Conservation (phyloP, 2,329 filamentous ascomycete genomes). For the Alternaria sp. region DNA sequence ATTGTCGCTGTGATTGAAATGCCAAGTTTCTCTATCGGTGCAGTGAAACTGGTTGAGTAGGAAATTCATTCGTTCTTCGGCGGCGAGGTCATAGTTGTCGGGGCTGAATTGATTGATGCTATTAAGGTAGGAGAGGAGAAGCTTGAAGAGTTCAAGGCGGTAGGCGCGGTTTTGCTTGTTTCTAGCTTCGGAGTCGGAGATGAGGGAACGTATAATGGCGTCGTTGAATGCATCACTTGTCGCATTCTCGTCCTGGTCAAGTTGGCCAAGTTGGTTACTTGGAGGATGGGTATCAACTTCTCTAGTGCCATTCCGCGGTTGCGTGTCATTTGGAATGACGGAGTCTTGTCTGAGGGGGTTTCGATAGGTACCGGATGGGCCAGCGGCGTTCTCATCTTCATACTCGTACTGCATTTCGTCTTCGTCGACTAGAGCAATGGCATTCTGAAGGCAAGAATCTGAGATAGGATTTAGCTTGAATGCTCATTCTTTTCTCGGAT, state of each 20-base stretch:
- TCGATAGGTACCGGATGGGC: slow-evolving; percentile 24
- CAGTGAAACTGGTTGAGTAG: slow-evolving; percentile 19
- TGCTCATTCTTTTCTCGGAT: not conserved
- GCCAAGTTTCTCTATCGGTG: slow-evolving; percentile 7
- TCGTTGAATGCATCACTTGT: not conserved
- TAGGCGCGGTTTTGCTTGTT: slow-evolving; percentile 6
- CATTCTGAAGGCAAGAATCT: slow-evolving; percentile 3
- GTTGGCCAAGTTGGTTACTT: not conserved
- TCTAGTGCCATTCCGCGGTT: not conserved
- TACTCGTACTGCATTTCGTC: slow-evolving; percentile 3
- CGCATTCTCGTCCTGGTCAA: not conserved
- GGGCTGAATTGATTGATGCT: slow-evolving; percentile 17
- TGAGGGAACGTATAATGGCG: not conserved
- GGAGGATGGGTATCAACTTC: not conserved
- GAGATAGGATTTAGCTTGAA: not conserved
- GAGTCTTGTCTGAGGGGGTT: slow-evolving; percentile 20
- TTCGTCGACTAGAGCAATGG: not conserved
- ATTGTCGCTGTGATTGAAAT: not conserved
- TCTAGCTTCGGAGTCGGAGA: not conserved
- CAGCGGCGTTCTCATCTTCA: slow-evolving; percentile 8
- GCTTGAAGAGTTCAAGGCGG: slow-evolving; percentile 22
- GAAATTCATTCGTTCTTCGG: slow-evolving; percentile 21
- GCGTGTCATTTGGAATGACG: slow-evolving; percentile 17
- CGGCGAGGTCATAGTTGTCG: slow-evolving; percentile 8
- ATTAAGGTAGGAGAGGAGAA: slow-evolving; percentile 12